These are phyloP conservation scores for Apiospora aurea DNA, from an alignment of 2,329 filamentous ascomycete species.

Conservation along the genomic window DNA sequence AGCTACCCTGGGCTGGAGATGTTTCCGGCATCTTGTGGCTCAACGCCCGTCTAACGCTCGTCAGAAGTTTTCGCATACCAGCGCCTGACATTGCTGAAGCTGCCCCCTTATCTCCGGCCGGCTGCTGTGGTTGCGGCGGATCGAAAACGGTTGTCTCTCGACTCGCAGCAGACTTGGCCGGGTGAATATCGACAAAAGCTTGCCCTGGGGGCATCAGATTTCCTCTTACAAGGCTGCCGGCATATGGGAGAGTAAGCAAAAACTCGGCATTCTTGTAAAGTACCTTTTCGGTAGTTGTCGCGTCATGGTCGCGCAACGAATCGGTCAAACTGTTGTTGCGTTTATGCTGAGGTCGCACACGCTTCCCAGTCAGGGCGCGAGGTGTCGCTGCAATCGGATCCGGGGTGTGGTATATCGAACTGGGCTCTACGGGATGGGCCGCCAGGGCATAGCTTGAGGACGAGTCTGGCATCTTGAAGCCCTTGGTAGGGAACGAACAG, in stretches of 20 bases:
- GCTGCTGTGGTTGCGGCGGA: slow-evolving; percentile 43
- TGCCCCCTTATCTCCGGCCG: slow-evolving; percentile 51
- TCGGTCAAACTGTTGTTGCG: slow-evolving; percentile 89
- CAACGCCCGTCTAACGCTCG: slow-evolving; percentile 83
- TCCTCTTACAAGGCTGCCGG: slow-evolving; percentile 86
- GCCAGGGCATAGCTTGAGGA: slow-evolving; percentile 52
- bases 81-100: slow-evolving; percentile 70
- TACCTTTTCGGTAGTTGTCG: slow-evolving; percentile 53
- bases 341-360: slow-evolving; percentile 70
- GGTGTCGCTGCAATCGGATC: slow-evolving; percentile 66
- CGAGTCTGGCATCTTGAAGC: slow-evolving; percentile 47
- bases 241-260: slow-evolving; percentile 70
- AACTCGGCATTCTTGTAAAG: slow-evolving; percentile 63
- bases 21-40: slow-evolving; percentile 59
- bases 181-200: slow-evolving; percentile 75
- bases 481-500: slow-evolving; percentile 68
- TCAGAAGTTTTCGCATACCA: slow-evolving; percentile 85
- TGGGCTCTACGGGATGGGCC: slow-evolving; percentile 64
- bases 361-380: slow-evolving; percentile 64
- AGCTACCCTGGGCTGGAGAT: slow-evolving; percentile 51
- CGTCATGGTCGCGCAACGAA: slow-evolving; percentile 74
- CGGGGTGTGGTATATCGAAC: slow-evolving; percentile 52
- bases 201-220: slow-evolving; percentile 84
- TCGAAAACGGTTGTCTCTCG: slow-evolving; percentile 63
- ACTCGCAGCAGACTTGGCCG: slow-evolving; percentile 53